Percentiles rank a stretch among this genome's conserved stretches.
Conservation (phyloP, 2,329 filamentous ascomycete genomes). For the Hypoxylon sp. region DNA sequence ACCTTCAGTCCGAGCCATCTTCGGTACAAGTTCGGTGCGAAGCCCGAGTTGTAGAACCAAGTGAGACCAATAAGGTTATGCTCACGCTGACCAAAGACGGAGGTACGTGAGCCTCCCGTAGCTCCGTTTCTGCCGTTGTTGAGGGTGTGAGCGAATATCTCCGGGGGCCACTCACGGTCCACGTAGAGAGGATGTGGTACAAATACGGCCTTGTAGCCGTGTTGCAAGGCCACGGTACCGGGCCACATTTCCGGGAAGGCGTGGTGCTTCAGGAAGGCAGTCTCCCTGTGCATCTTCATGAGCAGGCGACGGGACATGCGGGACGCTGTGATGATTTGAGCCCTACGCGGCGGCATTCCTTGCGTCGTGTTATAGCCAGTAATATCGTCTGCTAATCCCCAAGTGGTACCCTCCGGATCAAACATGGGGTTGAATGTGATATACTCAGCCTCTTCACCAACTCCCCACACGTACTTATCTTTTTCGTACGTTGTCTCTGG, state of each 20-base stretch:
- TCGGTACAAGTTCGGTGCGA: slow-evolving; percentile 84
- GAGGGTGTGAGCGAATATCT: slow-evolving; percentile 82
- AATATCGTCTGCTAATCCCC: slow-evolving; percentile 85
- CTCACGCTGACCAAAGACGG: slow-evolving; percentile 86
- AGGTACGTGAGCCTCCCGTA: slow-evolving; percentile 79
- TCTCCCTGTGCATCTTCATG: slow-evolving; percentile 91
- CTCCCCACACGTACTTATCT: slow-evolving; percentile 88
- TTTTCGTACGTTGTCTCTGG: slow-evolving; percentile 82
- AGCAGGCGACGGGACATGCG: slow-evolving; percentile 86
- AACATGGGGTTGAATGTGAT: slow-evolving; percentile 95
- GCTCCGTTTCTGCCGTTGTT: slow-evolving; percentile 84
- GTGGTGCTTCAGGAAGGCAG: slow-evolving; percentile 84
- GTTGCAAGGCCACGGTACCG: slow-evolving; percentile 86
- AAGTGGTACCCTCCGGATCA: slow-evolving; percentile 88
- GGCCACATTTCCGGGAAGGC: slow-evolving; percentile 99
- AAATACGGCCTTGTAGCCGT: slow-evolving; percentile 93
- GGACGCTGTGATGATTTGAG: slow-evolving; percentile 89
- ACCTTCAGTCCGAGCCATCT: slow-evolving; percentile 89
- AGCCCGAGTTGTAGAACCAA: slow-evolving; percentile 93
- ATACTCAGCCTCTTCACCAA: slow-evolving; percentile 90
- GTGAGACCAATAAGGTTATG: slow-evolving; percentile 89
- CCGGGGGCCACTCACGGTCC: slow-evolving; percentile 87
- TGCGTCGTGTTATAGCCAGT: slow-evolving; percentile 82
- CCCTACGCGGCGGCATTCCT: slow-evolving; percentile 79
- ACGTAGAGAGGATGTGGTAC: slow-evolving; percentile 91